Conservation (phyloP, 768 basidiomycete genomes). For the Auricularia cornea region DNA sequence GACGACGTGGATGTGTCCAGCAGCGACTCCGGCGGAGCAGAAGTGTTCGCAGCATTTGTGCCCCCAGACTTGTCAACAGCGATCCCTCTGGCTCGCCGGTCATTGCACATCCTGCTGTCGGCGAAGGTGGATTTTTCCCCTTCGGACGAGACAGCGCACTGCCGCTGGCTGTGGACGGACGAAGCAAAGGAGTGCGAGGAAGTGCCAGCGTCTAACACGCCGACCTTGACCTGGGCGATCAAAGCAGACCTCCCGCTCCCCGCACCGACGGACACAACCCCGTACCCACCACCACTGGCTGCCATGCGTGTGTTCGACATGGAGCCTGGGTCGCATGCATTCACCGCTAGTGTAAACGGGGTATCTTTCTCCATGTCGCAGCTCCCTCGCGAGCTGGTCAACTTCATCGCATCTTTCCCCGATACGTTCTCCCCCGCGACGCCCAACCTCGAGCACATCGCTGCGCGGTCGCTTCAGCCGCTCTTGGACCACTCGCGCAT, state of each 20-base stretch:
- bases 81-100: background rate
- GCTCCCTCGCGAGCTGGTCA: constrained; percentile 25
- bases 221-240: background rate
- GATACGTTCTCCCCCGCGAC: constrained; percentile 48
- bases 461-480: constrained; percentile 51
- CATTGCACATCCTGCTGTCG: background rate
- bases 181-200: background rate
- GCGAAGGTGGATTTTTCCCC: background rate
- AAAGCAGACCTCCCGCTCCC: too few species aligned
- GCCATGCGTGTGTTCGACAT: constrained; percentile 54
- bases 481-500: constrained; percentile 52
- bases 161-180: background rate
- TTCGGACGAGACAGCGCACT: background rate
- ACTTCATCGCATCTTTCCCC: constrained; percentile 55
- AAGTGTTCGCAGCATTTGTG: background rate
- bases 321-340: constrained; percentile 44
- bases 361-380: constrained; percentile 12
- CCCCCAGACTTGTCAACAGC: background rate
- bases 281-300: constrained; percentile 30
- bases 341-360: constrained; percentile 2
- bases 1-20: background rate
- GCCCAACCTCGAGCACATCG: constrained; percentile 56
- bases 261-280: background rate
- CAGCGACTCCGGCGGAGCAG: background rate
- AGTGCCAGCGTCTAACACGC: background rate